Conservation (phyloP, 441 rosid species). For the Daphne laureola region DNA sequence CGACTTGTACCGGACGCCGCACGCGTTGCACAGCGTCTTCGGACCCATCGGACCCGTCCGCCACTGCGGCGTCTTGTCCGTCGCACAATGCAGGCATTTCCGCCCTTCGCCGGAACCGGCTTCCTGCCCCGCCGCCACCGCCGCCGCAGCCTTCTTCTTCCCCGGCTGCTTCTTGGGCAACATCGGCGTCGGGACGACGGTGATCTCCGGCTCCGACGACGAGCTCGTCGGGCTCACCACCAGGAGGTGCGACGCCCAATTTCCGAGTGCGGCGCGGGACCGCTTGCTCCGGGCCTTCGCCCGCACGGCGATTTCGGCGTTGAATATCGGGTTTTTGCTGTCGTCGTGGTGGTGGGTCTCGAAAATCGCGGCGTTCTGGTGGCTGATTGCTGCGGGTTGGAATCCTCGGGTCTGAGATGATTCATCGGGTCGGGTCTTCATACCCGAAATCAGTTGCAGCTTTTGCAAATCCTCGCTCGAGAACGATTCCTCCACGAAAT, state of each 20-base stretch:
- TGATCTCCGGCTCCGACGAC: conserved; percentile 27
- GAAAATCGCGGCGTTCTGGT: conserved; percentile 15
- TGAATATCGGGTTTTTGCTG: conserved; percentile 29
- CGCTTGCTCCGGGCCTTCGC: conserved; percentile 94
- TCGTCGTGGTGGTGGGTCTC: conserved; percentile 8
- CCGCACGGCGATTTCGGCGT: conserved; percentile 49
- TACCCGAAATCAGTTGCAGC: conserved; percentile 71
- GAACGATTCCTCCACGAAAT: conserved; percentile 90
- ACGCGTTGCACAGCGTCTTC: conserved; percentile 81
- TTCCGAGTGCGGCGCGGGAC: conserved; percentile 67
- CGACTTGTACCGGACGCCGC: conserved; percentile 86
- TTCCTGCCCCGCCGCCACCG: conserved; percentile 14
- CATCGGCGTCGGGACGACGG: conserved; percentile 17
- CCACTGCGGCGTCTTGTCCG: conserved; percentile 97
- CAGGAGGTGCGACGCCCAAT: conserved; percentile 76
- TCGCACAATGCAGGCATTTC: conserved; percentile 73
- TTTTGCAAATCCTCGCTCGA: conserved; percentile 82
- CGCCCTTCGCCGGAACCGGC: conserved; percentile 32
- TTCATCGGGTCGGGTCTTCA: conserved; percentile 45
- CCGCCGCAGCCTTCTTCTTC: conserved; percentile 24
- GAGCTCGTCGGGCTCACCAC: conserved; percentile 36
- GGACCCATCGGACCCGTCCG: conserved; percentile 95
- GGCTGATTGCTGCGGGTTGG: conserved; percentile 25
- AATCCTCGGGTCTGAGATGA: conserved; percentile 29
- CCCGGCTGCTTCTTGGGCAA: conserved; percentile 24